These are phyloP conservation scores for Leishmania mexicana DNA, from an alignment of 208 protist genomes.

Conservation along the genomic window DNA sequence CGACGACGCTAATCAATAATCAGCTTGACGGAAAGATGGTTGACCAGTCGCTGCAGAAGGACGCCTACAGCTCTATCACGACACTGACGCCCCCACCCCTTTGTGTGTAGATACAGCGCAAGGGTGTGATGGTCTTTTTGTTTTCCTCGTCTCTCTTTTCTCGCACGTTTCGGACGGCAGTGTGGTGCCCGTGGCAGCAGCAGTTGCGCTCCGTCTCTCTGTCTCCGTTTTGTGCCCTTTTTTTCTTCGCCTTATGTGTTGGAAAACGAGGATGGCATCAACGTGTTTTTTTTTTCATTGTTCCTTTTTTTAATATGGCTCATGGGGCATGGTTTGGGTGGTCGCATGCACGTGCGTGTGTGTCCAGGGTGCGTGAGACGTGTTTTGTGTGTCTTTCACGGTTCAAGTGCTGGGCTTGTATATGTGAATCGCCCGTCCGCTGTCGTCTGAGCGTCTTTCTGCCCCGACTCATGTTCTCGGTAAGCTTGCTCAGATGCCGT, in stretches of 20 bases:
- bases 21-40: slow-evolving; percentile 1
- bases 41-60: not conserved
- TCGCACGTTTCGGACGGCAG: not conserved
- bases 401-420: not conserved
- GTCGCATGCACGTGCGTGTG: not conserved
- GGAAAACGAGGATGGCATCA: not conserved
- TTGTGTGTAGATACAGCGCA: not conserved
- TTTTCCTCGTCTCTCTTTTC: not conserved
- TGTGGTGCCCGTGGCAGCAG: not conserved
- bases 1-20: slow-evolving; percentile 22
- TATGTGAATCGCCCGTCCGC: not conserved
- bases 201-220: not conserved
- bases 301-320: not conserved
- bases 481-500: not conserved
- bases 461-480: too few relatives aligned
- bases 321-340: not conserved
- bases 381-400: not conserved
- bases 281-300: not conserved
- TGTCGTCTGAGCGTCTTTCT: not conserved
- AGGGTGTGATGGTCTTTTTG: not conserved
- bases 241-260: not conserved
- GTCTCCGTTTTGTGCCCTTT: not conserved
- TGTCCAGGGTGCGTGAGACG: not conserved
- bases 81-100: not conserved
- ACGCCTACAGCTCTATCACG: not conserved